Evolutionary conservation across 192 early-diverging fungal species (phyloP).

Genomic region (Obelidium mucronatum): DNA sequence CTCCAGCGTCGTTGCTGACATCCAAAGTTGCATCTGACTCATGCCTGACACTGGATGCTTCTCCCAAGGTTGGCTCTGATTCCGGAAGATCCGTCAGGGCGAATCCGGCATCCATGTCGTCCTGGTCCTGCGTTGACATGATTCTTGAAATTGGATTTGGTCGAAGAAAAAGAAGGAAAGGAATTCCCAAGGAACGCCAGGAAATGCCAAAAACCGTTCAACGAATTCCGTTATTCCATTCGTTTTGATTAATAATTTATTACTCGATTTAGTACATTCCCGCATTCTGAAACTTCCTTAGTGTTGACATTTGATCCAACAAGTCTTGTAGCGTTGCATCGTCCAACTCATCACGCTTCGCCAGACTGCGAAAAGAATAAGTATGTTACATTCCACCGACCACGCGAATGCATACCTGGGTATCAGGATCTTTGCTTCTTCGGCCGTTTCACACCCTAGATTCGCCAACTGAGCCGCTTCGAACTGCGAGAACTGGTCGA

Average conservation of each 20-base stretch:
- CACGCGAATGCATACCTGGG: constrained; percentile 70
- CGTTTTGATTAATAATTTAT: background rate
- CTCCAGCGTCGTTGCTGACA: background rate
- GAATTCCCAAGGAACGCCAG: too few species aligned
- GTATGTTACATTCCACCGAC: background rate
- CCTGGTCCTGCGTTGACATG: background rate
- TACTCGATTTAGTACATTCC: background rate
- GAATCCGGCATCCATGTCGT: background rate
- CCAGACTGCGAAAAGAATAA: constrained; percentile 59
- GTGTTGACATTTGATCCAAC: constrained; percentile 81
- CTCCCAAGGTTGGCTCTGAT: background rate
- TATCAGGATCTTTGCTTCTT: constrained; percentile 90
- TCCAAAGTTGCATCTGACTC: background rate
- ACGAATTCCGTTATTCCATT: too few species aligned
- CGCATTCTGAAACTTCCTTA: constrained; percentile 70
- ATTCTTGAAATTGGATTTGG: background rate
- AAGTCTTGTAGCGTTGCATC: constrained; percentile 78
- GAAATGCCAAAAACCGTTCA: too few species aligned
- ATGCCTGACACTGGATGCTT: background rate
- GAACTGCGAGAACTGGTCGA: constrained; percentile 70
- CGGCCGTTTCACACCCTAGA: constrained; percentile 87
- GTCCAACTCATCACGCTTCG: constrained; percentile 61
- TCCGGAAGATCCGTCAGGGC: constrained; percentile 4
- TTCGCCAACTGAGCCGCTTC: constrained; percentile 93
- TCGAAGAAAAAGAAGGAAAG: background rate